Base-by-base conservation (phyloP, 371 early-diverging fungal genomes). In the Circinella umbellata region DNA sequence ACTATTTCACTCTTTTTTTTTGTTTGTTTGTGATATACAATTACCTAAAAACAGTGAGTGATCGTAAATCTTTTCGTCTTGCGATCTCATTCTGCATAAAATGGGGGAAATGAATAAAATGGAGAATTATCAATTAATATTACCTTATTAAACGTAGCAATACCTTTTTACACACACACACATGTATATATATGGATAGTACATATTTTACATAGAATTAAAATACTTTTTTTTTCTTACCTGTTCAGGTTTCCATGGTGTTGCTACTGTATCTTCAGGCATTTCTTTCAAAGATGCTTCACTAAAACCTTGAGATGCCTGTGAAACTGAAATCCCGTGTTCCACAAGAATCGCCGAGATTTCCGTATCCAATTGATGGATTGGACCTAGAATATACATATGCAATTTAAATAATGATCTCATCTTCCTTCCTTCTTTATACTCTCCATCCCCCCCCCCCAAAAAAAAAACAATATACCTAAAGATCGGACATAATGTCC, bases 401-500 rank as follows among this genome's bases (percentile, higher is more conserved):
- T 15, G 53, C 83, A 80, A 48, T 76, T 75, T 70, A 74, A 84
- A 8, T 54, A 54, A 54, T 82, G 83, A 17, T 84, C 36, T 81
- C 80, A 17, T 71, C 79, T 59, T 35, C 59, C 10, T 18, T 70
- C 47, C 3, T n/a, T 61, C 18, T 48, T 39, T n/a, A 8, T 51
- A 38, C 48, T 68, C 35, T 36, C n/a, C n/a, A n/a, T n/a, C 37
- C 42, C 17, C 4, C 34, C 63, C 34, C 39, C 34, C 27, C 35
- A 42, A 9, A 18, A 39, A 11, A 11, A 34, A 14, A 8, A 42
- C 37, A 27, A 37, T 85, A 60, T 73, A 80, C 80, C 96, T 49
- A 97, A 84, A 1, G 89, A 88, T 46, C 93, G 86, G 39, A 98
- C 93, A 80, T 92, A 96, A 78, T 98, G 98, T 14, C 98, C 98